These are phyloP conservation scores for Noccaea caerulescens DNA, from an alignment of 345 rosid species.

Conservation along the genomic window DNA sequence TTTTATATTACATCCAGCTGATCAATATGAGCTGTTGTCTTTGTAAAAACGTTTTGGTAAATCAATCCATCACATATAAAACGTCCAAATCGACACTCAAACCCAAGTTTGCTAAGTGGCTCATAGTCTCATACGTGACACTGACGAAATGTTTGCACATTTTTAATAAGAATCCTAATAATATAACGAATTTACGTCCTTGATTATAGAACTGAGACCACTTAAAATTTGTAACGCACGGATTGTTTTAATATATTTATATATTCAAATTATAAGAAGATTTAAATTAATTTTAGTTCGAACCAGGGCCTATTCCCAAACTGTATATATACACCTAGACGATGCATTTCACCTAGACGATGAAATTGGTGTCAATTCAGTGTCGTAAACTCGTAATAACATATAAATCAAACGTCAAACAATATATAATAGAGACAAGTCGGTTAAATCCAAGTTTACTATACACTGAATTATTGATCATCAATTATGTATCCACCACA, in stretches of 20 bases:
- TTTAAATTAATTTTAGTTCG: not conserved
- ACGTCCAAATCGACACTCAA: not conserved
- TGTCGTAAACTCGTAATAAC: constrained; percentile 24
- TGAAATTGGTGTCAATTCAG: constrained; percentile 21
- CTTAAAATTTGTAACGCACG: not conserved
- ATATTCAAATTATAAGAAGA: not conserved
- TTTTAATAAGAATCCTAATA: not conserved
- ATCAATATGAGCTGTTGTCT: too few species aligned
- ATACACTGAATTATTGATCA: constrained; percentile 42
- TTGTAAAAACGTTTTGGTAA: too few species aligned
- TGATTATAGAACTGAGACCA: not conserved
- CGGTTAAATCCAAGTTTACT: constrained; percentile 36
- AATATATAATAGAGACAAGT: constrained; percentile 27
- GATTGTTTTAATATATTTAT: not conserved
- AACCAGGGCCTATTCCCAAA: not conserved
- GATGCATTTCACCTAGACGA: constrained; percentile 39
- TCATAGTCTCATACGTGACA: not conserved
- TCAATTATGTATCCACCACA: constrained; percentile 45
- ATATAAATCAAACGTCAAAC: constrained; percentile 36
- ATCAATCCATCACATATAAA: not conserved
- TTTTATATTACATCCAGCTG: too few species aligned
- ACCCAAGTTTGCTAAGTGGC: not conserved
- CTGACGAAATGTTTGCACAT: not conserved
- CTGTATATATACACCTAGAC: not conserved
- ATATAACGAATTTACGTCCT: not conserved